Conservation (phyloP, 169 alveolate species). For the Plasmodium vivax region DNA sequence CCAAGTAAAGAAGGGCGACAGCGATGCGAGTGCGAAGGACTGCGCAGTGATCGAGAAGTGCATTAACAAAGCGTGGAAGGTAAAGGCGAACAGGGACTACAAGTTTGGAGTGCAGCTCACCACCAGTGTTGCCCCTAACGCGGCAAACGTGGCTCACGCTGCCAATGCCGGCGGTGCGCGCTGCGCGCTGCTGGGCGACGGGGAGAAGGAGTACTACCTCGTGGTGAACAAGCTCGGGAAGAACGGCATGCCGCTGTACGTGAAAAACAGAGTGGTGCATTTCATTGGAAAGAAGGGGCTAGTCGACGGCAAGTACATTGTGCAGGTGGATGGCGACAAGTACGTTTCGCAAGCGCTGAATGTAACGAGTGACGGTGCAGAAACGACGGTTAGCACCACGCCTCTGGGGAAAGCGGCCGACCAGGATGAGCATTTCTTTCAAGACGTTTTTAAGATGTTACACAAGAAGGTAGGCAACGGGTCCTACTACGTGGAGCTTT, state of each 20-base stretch:
- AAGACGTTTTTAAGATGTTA: slow-evolving; percentile 1
- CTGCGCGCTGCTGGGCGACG: neutral
- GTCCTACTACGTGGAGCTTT: slow-evolving; percentile 4
- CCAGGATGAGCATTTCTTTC: neutral
- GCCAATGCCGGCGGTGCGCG: neutral
- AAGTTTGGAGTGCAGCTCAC: slow-evolving; percentile 1
- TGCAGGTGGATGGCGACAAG: neutral
- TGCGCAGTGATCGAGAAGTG: neutral
- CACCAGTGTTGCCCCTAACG: neutral
- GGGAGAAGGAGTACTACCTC: neutral
- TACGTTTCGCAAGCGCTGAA: neutral
- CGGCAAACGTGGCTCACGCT: neutral
- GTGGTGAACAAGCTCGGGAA: neutral
- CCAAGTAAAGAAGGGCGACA: neutral
- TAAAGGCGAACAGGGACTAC: neutral
- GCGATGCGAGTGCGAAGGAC: neutral
- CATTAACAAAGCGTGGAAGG: slow-evolving; percentile 24
- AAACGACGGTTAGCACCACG: neutral
- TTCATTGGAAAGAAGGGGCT: neutral
- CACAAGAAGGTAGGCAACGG: slow-evolving; percentile 1
- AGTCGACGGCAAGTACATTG: neutral
- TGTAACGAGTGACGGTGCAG: neutral
- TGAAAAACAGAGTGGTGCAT: neutral
- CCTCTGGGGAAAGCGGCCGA: neutral
- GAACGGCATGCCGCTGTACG: neutral